phyloP scores from a whole-genome alignment of 2,329 filamentous ascomycete genomes.

The Colletotrichum neosansevieriae region DNA sequence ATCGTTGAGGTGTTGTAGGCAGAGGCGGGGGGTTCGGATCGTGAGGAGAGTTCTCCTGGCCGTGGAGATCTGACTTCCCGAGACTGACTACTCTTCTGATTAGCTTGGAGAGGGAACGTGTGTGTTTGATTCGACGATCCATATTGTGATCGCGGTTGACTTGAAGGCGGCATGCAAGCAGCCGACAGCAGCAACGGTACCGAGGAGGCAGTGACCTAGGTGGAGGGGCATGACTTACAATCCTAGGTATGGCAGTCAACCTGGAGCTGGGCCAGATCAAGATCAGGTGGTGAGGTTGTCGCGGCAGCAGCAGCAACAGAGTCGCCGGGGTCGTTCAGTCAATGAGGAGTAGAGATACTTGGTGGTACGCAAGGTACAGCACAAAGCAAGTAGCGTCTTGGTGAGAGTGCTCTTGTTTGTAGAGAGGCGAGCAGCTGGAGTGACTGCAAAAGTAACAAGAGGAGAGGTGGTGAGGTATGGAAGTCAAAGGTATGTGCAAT shows the following conservation, averaged over 20 bases:
- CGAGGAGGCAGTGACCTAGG: slow-evolving; percentile 8
- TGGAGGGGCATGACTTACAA: slow-evolving; percentile 28
- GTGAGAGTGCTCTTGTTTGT: neutral
- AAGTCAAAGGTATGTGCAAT: slow-evolving; percentile 19
- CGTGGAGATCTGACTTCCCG: slow-evolving; percentile 22
- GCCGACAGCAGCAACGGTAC: slow-evolving; percentile 19
- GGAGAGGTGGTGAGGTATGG: slow-evolving; percentile 18
- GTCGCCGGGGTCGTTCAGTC: slow-evolving; percentile 11
- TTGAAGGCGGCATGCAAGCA: slow-evolving; percentile 16
- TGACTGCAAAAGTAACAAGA: slow-evolving; percentile 2
- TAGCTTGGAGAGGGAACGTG: slow-evolving; percentile 37
- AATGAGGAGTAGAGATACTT: slow-evolving; percentile 8
- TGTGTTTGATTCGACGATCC: slow-evolving; percentile 31
- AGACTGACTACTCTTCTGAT: slow-evolving; percentile 35
- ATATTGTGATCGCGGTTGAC: slow-evolving; percentile 1
- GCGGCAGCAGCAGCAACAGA: slow-evolving; percentile 5
- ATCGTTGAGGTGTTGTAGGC: neutral
- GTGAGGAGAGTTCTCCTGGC: slow-evolving; percentile 19
- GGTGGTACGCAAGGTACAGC: slow-evolving; percentile 3
- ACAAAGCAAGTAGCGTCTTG: slow-evolving; percentile 2
- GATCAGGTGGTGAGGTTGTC: slow-evolving; percentile 32
- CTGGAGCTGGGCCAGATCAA: neutral
- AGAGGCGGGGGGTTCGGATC: slow-evolving; percentile 13
- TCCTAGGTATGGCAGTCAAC: neutral
- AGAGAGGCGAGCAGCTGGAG: slow-evolving; percentile 1